A percentile compares a stretch with the other conserved stretches of the same genome.
Evolutionary conservation across 2,329 filamentous ascomycete genomes (phyloP).

Genomic region (Ophiostoma sp.): DNA sequence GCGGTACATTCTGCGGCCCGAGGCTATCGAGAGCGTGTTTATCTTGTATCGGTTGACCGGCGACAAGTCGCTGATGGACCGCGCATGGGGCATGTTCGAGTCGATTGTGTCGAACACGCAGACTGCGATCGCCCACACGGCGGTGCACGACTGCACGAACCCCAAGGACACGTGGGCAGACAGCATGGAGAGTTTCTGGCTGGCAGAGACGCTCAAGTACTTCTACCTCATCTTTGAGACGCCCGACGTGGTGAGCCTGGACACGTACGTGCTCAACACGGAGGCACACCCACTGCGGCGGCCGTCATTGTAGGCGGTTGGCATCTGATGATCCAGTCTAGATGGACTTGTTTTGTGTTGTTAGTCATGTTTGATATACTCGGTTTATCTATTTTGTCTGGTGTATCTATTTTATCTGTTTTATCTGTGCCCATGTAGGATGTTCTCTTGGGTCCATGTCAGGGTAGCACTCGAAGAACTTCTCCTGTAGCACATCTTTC

Average conservation of each 20-base stretch:
- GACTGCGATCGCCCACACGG: conserved; percentile 48
- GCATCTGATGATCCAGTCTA: background rate
- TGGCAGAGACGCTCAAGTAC: conserved; percentile 63
- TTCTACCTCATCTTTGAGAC: conserved; percentile 59
- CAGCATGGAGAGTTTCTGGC: conserved; percentile 71
- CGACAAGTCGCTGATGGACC: conserved; percentile 57
- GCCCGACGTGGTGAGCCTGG: conserved; percentile 52
- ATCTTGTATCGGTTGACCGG: conserved; percentile 71
- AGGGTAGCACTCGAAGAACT: no score
- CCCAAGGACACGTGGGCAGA: conserved; percentile 43
- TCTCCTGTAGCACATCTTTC: no score
- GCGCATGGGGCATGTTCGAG: conserved; percentile 70
- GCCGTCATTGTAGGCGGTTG: background rate
- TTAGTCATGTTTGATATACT: background rate
- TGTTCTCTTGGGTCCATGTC: no score
- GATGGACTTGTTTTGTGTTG: background rate
- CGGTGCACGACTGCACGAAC: conserved; percentile 48
- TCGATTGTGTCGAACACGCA: conserved; percentile 48
- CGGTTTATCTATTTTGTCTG: no score
- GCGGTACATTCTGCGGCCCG: conserved; percentile 63
- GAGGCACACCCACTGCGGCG: conserved; percentile 49
- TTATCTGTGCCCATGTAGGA: no score
- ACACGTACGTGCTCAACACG: conserved; percentile 57
- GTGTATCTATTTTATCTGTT: no score
- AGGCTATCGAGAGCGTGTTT: conserved; percentile 77